Evolutionary conservation across 257 asterid species (phyloP).

Genomic region (Solanum bulbocastanum): DNA sequence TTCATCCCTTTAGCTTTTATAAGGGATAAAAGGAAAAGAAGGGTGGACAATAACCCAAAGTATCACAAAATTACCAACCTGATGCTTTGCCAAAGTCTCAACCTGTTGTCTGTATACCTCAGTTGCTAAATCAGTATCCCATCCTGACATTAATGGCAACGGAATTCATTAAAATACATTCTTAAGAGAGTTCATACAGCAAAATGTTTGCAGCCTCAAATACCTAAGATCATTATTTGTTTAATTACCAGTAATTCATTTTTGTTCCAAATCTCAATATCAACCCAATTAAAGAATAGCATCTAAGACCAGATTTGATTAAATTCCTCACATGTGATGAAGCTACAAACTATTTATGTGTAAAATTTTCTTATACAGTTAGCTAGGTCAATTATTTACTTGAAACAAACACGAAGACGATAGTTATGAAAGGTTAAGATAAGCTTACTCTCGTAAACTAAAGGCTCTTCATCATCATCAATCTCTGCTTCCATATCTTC

Average conservation of each 20-base stretch:
- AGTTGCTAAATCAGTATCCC: slow-evolving; percentile 98
- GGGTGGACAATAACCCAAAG: background rate
- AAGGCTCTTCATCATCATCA: slow-evolving; percentile 97
- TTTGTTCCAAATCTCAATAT: background rate
- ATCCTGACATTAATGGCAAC: slow-evolving; percentile 40
- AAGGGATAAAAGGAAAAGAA: background rate
- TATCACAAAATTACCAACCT: slow-evolving; percentile 35
- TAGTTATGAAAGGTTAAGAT: background rate
- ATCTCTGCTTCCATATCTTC: slow-evolving; percentile 99
- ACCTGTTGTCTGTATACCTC: slow-evolving; percentile 90
- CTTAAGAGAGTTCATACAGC: slow-evolving; percentile 3
- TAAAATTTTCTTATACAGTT: background rate
- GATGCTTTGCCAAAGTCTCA: slow-evolving; percentile 81
- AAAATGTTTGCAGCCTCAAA: background rate
- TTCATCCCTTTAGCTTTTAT: background rate
- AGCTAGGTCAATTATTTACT: background rate
- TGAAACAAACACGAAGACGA: background rate
- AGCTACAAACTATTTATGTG: background rate
- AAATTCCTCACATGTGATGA: background rate
- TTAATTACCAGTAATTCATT: background rate
- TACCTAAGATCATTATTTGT: background rate
- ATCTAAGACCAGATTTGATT: background rate
- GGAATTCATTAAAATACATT: background rate
- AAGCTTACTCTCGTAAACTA: slow-evolving; percentile 84
- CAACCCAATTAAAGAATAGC: background rate